A percentile compares a stretch with the other conserved stretches of the same genome.
Evolutionary conservation across 1,284 basidiomycete species (phyloP).

Genomic region (Blastosporella zonata): DNA sequence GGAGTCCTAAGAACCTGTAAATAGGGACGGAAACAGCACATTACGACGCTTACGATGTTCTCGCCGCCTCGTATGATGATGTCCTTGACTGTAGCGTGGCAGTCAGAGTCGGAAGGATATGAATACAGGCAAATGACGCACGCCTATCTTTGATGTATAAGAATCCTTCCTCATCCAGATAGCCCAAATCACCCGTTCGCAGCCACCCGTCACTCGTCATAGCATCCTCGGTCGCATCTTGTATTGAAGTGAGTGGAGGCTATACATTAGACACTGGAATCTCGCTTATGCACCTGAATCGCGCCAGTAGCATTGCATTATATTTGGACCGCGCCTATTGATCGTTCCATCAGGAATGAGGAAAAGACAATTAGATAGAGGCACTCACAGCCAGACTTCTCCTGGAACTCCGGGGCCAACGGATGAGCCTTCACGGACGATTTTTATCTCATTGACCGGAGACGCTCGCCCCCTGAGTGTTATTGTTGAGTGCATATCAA

Average conservation of each 20-base stretch:
- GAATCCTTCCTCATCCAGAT: conserved; percentile 58
- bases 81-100: conserved; percentile 46
- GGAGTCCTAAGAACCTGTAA: conserved; percentile 41
- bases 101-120: conserved; percentile 1
- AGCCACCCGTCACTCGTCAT: conserved; percentile 61
- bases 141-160: conserved; percentile 63
- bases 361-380: neutral
- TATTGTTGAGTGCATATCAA: neutral
- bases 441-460: conserved; percentile 51
- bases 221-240: conserved; percentile 41
- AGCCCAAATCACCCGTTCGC: conserved; percentile 56
- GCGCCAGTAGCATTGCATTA: conserved; percentile 65
- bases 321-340: conserved; percentile 54
- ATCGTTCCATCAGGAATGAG: neutral
- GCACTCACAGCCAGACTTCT: conserved; percentile 58
- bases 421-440: conserved; percentile 37
- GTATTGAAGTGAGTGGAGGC: neutral
- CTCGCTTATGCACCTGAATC: conserved; percentile 39
- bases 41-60: conserved; percentile 48
- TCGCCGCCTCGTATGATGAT: conserved; percentile 70
- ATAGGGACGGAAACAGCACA: neutral
- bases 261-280: neutral
- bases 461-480: conserved; percentile 42
- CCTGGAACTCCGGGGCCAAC: conserved; percentile 42
- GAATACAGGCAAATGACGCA: conserved; percentile 25